Evolutionary conservation across 2,329 filamentous ascomycete genomes (phyloP).

Genomic region (Colletotrichum lupini): DNA sequence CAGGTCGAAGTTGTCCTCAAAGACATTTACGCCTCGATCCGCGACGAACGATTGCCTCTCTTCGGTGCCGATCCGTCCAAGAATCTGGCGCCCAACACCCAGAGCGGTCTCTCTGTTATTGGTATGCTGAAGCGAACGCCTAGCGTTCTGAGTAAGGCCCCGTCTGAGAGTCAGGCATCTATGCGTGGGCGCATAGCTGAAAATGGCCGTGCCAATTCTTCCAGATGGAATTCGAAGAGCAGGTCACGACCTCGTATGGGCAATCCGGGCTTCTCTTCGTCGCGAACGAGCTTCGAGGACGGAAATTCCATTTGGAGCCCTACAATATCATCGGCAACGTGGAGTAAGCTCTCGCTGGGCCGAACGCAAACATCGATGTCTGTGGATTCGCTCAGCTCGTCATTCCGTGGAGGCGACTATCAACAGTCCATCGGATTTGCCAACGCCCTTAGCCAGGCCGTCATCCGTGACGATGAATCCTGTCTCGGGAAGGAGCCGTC

Average conservation of each 20-base stretch:
- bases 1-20: slow-evolving; percentile 93
- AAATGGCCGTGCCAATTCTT: slow-evolving; percentile 60
- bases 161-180: slow-evolving; percentile 81
- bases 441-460: slow-evolving; percentile 94
- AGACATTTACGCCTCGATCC: slow-evolving; percentile 90
- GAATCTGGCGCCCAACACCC: slow-evolving; percentile 54
- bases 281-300: slow-evolving; percentile 94
- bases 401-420: slow-evolving; percentile 81
- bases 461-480: slow-evolving; percentile 86
- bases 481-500: slow-evolving; percentile 59
- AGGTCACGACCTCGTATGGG: slow-evolving; percentile 82
- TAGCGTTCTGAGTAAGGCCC: slow-evolving; percentile 91
- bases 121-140: slow-evolving; percentile 85
- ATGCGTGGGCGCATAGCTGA: slow-evolving; percentile 78
- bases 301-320: slow-evolving; percentile 92
- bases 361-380: slow-evolving; percentile 93
- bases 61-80: slow-evolving; percentile 74
- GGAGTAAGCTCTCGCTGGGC: slow-evolving; percentile 93
- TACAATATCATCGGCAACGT: slow-evolving; percentile 84
- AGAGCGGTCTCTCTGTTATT: slow-evolving; percentile 78
- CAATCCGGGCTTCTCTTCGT: slow-evolving; percentile 85
- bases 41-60: slow-evolving; percentile 85
- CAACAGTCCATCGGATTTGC: slow-evolving; percentile 98
- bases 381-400: slow-evolving; percentile 87
- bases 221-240: slow-evolving; percentile 86